Evolutionary conservation across 176 grass and related monocot species (phyloP).

Genomic region (Rhynchospora pubera): DNA sequence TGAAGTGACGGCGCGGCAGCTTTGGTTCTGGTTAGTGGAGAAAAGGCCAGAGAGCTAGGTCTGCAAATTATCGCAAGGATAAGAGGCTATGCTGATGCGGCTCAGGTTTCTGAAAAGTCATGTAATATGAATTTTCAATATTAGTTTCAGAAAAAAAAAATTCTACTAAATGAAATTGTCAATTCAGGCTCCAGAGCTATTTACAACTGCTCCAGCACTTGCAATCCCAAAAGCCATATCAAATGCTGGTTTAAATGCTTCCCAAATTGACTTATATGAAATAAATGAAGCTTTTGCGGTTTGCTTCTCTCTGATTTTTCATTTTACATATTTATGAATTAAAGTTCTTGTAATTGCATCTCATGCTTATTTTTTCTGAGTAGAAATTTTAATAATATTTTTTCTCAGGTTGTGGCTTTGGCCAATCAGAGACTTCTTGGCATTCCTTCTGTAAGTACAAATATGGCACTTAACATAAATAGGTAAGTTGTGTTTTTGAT

Average conservation of each 20-base stretch:
- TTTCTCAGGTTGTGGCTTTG: constrained; percentile 71
- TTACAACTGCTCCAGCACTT: constrained; percentile 80
- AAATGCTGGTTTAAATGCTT: constrained; percentile 60
- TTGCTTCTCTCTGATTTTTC: constrained; percentile 3
- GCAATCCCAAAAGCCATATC: constrained; percentile 95
- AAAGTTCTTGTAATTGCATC: background rate
- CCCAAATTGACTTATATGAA: constrained; percentile 86
- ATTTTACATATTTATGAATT: constrained; percentile 1
- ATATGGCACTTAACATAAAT: background rate
- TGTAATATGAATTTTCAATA: background rate
- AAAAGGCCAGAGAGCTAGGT: constrained; percentile 68
- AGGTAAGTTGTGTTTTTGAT: background rate
- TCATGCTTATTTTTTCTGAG: background rate
- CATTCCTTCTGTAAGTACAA: constrained; percentile 60
- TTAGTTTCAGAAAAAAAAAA: background rate
- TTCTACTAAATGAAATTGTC: background rate
- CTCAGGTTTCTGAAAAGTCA: constrained; percentile 49
- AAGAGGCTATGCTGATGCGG: constrained; percentile 76
- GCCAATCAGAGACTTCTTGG: constrained; percentile 90
- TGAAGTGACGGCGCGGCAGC: constrained; percentile 88
- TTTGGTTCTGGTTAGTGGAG: constrained; percentile 75
- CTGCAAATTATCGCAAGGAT: constrained; percentile 83
- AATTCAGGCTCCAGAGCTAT: constrained; percentile 85
- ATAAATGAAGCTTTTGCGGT: constrained; percentile 96
- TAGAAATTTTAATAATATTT: constrained; percentile 12